A percentile compares a stretch with the other conserved stretches of the same genome.
phyloP scores from a whole-genome alignment of 73 alveolate genomes.

The Blepharisma japonicum region DNA sequence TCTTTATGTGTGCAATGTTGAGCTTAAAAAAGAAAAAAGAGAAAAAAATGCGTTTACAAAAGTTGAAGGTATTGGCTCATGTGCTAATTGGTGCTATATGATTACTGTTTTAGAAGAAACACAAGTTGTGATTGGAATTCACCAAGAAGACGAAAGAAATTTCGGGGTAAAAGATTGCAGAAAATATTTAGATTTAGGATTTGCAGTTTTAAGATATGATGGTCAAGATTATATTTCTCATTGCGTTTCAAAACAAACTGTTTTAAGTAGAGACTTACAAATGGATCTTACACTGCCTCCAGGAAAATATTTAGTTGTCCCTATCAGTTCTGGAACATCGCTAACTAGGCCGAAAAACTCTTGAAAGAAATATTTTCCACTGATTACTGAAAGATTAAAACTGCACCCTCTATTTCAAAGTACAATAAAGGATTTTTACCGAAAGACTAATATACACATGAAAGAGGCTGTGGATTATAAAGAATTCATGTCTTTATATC shows the following conservation, averaged over 20 bases:
- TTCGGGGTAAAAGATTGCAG: constrained; percentile 57
- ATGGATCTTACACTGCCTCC: background rate
- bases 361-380: background rate
- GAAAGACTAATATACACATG: background rate
- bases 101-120: constrained; percentile 34
- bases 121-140: constrained; percentile 53
- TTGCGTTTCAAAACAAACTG: background rate
- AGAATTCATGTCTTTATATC: background rate
- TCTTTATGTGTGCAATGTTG: constrained; percentile 50
- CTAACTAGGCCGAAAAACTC: constrained; percentile 12
- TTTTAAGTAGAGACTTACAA: background rate
- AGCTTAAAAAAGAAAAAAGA: constrained; percentile 54
- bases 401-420: constrained; percentile 2
- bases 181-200: constrained; percentile 56
- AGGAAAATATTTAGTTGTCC: constrained; percentile 13
- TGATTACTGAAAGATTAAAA: background rate
- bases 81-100: constrained; percentile 38
- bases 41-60: constrained; percentile 51
- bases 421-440: background rate
- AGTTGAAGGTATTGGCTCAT: constrained; percentile 34
- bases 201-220: constrained; percentile 52
- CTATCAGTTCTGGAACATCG: background rate
- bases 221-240: constrained; percentile 35
- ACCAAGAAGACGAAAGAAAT: constrained; percentile 79
- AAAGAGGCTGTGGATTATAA: background rate